Conservation (phyloP, 495 filamentous ascomycete species). For the Talaromyces ruber region DNA sequence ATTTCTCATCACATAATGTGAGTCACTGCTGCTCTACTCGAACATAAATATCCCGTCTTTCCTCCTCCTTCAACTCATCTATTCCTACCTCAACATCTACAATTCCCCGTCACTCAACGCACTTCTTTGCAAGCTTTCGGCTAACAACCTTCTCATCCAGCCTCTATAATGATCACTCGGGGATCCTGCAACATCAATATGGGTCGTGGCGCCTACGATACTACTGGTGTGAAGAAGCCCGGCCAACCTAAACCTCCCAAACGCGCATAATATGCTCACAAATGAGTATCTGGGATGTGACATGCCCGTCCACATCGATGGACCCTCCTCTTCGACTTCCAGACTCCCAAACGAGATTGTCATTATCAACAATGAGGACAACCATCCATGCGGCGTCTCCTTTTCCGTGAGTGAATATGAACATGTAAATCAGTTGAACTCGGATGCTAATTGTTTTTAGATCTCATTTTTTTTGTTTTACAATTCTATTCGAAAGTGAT, state of each 20-base stretch:
- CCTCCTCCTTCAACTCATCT: background rate
- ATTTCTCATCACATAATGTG: conserved; percentile 3
- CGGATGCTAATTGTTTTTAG: background rate
- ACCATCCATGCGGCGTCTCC: background rate
- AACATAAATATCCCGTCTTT: conserved; percentile 1
- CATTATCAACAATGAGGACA: background rate
- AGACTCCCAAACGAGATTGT: background rate
- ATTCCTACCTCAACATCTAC: background rate
- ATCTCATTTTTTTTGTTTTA: background rate
- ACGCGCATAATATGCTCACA: conserved; percentile 1
- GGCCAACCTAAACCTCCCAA: conserved; percentile 37
- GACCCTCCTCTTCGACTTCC: background rate
- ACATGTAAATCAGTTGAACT: background rate
- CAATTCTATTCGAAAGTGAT: background rate
- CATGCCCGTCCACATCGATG: background rate
- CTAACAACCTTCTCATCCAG: background rate
- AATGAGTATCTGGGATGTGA: background rate
- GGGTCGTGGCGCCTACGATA: conserved; percentile 53
- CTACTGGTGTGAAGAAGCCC: conserved; percentile 50
- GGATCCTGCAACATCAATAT: conserved; percentile 42
- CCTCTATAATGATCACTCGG: conserved; percentile 39
- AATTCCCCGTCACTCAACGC: background rate
- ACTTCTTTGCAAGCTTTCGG: conserved; percentile 6
- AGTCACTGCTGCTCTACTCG: background rate
- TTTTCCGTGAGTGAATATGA: background rate